These are phyloP conservation scores for Yamadazyma dendronema DNA, from an alignment of 1,139 yeast species.

Conservation along the genomic window DNA sequence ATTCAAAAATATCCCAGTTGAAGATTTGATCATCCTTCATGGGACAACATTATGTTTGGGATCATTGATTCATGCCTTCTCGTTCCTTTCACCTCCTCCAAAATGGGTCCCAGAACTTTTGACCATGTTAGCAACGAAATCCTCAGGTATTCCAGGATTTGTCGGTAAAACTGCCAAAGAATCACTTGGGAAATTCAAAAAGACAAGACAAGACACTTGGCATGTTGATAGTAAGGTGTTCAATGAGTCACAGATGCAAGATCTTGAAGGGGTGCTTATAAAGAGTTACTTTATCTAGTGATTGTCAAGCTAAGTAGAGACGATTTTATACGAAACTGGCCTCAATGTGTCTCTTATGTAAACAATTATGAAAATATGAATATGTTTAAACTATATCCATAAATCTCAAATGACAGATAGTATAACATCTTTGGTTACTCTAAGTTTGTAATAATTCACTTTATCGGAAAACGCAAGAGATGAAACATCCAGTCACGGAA, in stretches of 20 bases:
- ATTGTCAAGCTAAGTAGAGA: too few relatives aligned
- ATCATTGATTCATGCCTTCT: constrained; percentile 84
- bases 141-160: constrained; percentile 69
- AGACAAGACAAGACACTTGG: constrained; percentile 96
- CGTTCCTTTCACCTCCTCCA: constrained; percentile 91
- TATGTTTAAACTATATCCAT: too few relatives aligned
- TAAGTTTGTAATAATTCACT: too few relatives aligned
- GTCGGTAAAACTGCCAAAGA: constrained; percentile 86
- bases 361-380: background rate
- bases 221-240: constrained; percentile 81
- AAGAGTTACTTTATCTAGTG: constrained; percentile 80
- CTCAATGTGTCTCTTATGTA: too few relatives aligned
- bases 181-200: constrained; percentile 79
- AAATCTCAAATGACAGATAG: too few relatives aligned
- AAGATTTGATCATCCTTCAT: constrained; percentile 57
- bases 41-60: constrained; percentile 91
- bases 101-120: constrained; percentile 80
- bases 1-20: constrained; percentile 31
- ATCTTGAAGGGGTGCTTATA: constrained; percentile 92
- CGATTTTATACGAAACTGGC: too few relatives aligned
- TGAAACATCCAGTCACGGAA: too few relatives aligned
- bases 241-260: constrained; percentile 78
- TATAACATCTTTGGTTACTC: too few relatives aligned
- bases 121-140: constrained; percentile 65
- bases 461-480: too few relatives aligned